Base-by-base conservation (phyloP, 768 basidiomycete species). In the Termitomyces sp. region DNA sequence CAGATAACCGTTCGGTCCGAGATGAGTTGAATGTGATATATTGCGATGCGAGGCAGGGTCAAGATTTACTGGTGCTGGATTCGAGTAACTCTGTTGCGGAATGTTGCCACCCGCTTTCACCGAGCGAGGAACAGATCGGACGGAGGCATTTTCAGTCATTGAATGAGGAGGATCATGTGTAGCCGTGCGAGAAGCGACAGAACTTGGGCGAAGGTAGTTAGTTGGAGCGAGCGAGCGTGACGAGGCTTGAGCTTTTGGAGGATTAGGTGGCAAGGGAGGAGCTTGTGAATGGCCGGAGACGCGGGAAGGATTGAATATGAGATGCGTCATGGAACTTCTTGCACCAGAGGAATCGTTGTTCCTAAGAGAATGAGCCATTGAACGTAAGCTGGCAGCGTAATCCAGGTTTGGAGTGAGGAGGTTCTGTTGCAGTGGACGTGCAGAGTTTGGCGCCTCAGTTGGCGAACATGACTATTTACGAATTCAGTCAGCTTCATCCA, bases 381-480 rank as follows among this genome's bases (percentile, higher is more conserved):
- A 56, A 51, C 32, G 58, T 4, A 62, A 4, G 35, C 50, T 58
- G 40, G 58, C 59, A 46, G 58, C 10, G 16, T 26, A 18, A 47
- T 43, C 9, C 4, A 40, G 51, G 33, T 47, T 45, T 26, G 64
- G 64, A 52, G 61, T 65, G 10, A 67, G 56, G 30, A 61, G 56
- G 26, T 54, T 54, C 8, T 33, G 56, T 35, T 56, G 57, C 8
- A 35, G 59, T 14, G 40, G 56, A 24, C 52, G 59, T 18, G 22
- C 57, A 49, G 62, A 61, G n/a, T 54, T 24, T 13, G 56, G 45
- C 8, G 59, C 57, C 9, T 65, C 64, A 32, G 49, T 67, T 18
- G 66, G 64, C 6, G 63, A 64, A 53, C 59, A 54, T 18, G 66
- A 67, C 66, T 67, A 30, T 6, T 5, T 24, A 32, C 40, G 3